Evolutionary conservation across 345 rosid species (phyloP).

Genomic region (Gynandropsis gynandra): DNA sequence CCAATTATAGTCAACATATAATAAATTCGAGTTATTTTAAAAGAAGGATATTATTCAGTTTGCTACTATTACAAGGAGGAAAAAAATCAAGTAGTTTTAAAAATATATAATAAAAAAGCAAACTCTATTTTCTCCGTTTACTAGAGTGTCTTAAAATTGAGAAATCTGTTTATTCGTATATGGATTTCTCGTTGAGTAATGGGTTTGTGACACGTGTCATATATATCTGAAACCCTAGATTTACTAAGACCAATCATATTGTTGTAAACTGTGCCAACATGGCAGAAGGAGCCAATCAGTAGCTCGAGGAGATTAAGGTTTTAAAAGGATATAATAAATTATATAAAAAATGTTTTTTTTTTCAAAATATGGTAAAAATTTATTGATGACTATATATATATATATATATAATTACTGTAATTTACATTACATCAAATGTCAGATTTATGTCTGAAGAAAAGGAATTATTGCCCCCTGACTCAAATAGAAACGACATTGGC

Average conservation of each 20-base stretch:
- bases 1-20: no score
- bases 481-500: conserved; percentile 29
- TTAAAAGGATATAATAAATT: conserved; percentile 22
- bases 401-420: no score
- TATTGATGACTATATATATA: no score
- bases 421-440: conserved; percentile 26
- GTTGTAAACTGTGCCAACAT: conserved; percentile 36
- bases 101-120: no score
- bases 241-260: conserved; percentile 48
- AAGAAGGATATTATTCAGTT: no score
- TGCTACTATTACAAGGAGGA: no score
- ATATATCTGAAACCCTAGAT: conserved; percentile 25
- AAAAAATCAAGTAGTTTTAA: no score
- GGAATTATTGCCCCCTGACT: conserved; percentile 28
- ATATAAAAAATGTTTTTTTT: conserved; percentile 15
- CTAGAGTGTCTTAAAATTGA: no score
- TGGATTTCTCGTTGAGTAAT: conserved; percentile 34
- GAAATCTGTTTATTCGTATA: neutral
- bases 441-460: conserved; percentile 14
- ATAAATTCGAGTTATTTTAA: no score
- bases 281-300: conserved; percentile 65
- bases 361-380: no score
- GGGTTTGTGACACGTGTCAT: conserved; percentile 42
- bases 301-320: conserved; percentile 88
- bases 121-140: no score